Evolutionary conservation across 768 basidiomycete genomes (phyloP), one percentile per base, ranked within the genome.

Genomic region (Neoboletus magnificus): DNA sequence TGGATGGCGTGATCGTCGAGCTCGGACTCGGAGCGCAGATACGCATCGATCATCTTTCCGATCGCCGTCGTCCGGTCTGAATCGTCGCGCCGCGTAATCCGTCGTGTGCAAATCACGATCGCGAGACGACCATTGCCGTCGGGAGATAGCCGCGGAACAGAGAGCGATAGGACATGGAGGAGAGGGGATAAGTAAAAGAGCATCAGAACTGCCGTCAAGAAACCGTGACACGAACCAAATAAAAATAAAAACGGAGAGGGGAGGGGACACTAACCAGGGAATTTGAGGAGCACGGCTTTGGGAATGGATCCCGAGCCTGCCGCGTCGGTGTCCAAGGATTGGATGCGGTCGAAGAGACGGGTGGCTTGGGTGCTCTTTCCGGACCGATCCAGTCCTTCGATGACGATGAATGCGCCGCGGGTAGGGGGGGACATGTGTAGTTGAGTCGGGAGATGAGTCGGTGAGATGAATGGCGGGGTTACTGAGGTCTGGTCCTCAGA

Each of bases 321-420:
- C 36, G 42, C 36, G 25, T 50, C 48, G 18, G 22, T 36, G 40
- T 20, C 11, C n/a, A 18, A 5, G 23, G 59, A 40, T 65, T 81
- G 72, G 43, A 95, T 75, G 43, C 77, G 78, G 0, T 78, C 68
- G 39, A 81, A 76, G 30, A 97, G 82, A 18, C 76, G 72, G 0
- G 79, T 73, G 0, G 86, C 85, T 67, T 98, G 96, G 0, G 94
- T 99, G 32, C 88, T 90, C 70, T 98, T 98, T 16, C 97, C 97
- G 0, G 91, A 93, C 57, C 90, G 79, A 69, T 98, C 96, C n/a
- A 98, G 83, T 15, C 96, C 97, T 72, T 98, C 95, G 48, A 98
- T 79, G 36, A 93, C 94, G 66, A 98, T 88, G 73, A 98, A 94
- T 8, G 88, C 80, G 0, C 91, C 91, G 16, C 88, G 79, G 2